Evolutionary conservation across 345 rosid genomes (phyloP).

Genomic region (Arabidopsis suecica): DNA sequence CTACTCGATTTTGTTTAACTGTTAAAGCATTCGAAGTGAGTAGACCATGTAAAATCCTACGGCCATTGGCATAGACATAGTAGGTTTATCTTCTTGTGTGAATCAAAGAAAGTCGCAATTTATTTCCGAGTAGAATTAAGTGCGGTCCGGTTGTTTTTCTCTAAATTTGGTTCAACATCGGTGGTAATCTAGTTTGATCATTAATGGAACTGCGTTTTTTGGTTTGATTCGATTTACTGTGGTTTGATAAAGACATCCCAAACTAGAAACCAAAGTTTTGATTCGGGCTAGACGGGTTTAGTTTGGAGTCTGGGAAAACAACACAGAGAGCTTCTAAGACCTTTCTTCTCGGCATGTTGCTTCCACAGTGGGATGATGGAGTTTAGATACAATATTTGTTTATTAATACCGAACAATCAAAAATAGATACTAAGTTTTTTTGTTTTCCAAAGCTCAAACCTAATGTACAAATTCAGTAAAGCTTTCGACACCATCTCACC

Average conservation of each 20-base stretch:
- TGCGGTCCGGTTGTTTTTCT: neutral
- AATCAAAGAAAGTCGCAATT: neutral
- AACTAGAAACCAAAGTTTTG: neutral
- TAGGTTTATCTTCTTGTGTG: neutral
- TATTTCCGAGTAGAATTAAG: neutral
- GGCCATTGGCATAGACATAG: neutral
- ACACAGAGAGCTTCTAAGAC: neutral
- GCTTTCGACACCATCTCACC: conserved; percentile 45
- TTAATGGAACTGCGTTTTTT: neutral
- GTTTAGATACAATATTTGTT: conserved; percentile 37
- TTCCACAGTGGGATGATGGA: neutral
- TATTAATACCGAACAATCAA: conserved; percentile 12
- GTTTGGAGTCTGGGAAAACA: neutral
- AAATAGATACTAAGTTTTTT: conserved; percentile 24
- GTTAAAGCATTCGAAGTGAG: conserved; percentile 5
- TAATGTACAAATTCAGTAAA: conserved; percentile 42
- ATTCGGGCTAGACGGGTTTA: neutral
- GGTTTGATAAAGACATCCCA: neutral
- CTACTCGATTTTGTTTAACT: conserved; percentile 14
- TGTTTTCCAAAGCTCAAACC: conserved; percentile 28
- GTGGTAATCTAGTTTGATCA: neutral
- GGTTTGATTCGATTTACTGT: neutral
- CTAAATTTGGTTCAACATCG: neutral
- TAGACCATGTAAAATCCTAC: conserved; percentile 4
- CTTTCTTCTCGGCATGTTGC: neutral